phyloP scores from a whole-genome alignment of 805 yeast genomes.

The Yarrowia phangngaensis region DNA sequence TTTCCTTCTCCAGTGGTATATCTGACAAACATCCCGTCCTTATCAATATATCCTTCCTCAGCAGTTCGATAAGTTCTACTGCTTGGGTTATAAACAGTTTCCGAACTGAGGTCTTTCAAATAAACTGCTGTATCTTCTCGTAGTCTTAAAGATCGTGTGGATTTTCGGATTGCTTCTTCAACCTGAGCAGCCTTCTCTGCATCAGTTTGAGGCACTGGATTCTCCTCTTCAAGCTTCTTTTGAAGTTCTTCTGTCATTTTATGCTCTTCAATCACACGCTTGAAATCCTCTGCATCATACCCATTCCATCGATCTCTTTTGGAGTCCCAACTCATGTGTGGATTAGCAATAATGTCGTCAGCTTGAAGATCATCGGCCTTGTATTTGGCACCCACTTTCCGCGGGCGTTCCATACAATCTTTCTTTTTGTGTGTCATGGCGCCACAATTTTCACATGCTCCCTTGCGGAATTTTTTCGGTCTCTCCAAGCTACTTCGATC shows the following conservation, averaged over 20 bases:
- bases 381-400: conserved; percentile 43
- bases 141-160: conserved; percentile 51
- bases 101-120: conserved; percentile 49
- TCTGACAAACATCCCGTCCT: conserved; percentile 50
- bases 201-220: conserved; percentile 27
- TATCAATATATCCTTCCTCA: conserved; percentile 41
- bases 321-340: conserved; percentile 54
- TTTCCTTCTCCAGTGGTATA: conserved; percentile 56
- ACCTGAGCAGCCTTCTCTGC: conserved; percentile 26
- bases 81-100: conserved; percentile 47
- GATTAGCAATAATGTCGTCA: conserved; percentile 34
- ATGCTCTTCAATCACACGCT: conserved; percentile 43
- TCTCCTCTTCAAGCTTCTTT: conserved; percentile 27
- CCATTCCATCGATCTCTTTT: conserved; percentile 83
- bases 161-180: conserved; percentile 35
- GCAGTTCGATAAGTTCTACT: conserved; percentile 36
- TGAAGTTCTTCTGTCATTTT: conserved; percentile 29
- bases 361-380: conserved; percentile 36
- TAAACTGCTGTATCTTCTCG: conserved; percentile 76
- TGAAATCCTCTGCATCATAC: conserved; percentile 61
- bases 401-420: conserved; percentile 60
- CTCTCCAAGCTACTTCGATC: conserved; percentile 24
- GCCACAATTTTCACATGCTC: conserved; percentile 59
- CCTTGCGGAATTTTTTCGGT: conserved; percentile 39
- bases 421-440: conserved; percentile 46